These are phyloP conservation scores for Malbranchea cinnamomea DNA, from an alignment of 2,329 filamentous ascomycete species.

Conservation along the genomic window DNA sequence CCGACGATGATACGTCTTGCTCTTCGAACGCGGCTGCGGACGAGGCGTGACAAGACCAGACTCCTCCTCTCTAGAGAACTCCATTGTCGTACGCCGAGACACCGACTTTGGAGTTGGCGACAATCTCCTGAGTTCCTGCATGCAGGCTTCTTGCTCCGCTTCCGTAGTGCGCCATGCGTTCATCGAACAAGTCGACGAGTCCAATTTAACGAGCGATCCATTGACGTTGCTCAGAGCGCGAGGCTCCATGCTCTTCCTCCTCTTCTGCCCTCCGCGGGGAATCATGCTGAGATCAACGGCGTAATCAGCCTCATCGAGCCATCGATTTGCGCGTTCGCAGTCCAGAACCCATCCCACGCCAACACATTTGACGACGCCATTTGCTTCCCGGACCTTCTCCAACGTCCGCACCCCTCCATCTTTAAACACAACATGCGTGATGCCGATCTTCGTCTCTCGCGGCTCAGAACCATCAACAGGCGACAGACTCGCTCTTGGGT, in stretches of 20 bases:
- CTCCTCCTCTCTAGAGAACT: conserved; percentile 4
- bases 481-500: conserved; percentile 35
- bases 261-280: conserved; percentile 54
- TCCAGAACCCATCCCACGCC: conserved; percentile 81
- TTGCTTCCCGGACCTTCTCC: conserved; percentile 55
- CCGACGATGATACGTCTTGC: no score
- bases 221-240: conserved; percentile 54
- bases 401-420: conserved; percentile 68
- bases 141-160: conserved; percentile 16
- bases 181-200: conserved; percentile 15
- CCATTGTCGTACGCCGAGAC: conserved; percentile 5
- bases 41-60: no score
- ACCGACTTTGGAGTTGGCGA: conserved; percentile 18
- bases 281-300: conserved; percentile 51
- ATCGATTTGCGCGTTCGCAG: conserved; percentile 60
- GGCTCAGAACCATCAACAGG: conserved; percentile 19
- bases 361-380: conserved; percentile 68
- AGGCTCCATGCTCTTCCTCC: conserved; percentile 71
- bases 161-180: conserved; percentile 17
- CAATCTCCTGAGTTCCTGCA: conserved; percentile 21
- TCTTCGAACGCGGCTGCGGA: no score
- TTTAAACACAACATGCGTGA: conserved; percentile 84
- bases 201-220: conserved; percentile 39
- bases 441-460: conserved; percentile 44
- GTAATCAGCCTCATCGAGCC: conserved; percentile 60